Evolutionary conservation across 768 basidiomycete genomes (phyloP).

Genomic region (Lactarius vividus): DNA sequence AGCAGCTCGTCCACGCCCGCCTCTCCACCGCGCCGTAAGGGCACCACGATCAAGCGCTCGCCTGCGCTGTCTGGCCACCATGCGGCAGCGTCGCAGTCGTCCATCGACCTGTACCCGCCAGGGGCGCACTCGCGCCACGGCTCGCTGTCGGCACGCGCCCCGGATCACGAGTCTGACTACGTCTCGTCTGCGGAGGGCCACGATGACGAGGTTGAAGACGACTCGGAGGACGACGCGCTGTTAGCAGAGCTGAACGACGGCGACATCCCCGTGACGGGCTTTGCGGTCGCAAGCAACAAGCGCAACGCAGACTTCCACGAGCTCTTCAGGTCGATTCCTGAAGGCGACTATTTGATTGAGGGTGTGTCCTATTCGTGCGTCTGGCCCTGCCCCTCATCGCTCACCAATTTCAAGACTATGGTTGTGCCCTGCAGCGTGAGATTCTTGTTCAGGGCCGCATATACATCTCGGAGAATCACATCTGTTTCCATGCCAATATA

Average conservation of each 20-base stretch:
- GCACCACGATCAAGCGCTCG: slow-evolving; percentile 14
- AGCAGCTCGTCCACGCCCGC: background rate
- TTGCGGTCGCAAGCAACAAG: slow-evolving; percentile 94
- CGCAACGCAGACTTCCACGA: slow-evolving; percentile 96
- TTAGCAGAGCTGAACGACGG: slow-evolving; percentile 50
- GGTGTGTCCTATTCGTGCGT: slow-evolving; percentile 49
- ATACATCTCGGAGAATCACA: slow-evolving; percentile 97
- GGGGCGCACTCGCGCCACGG: slow-evolving; percentile 30
- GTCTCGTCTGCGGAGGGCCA: slow-evolving; percentile 26
- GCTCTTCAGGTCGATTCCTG: slow-evolving; percentile 82
- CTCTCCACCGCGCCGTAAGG: slow-evolving; percentile 13
- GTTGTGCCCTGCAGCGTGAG: slow-evolving; percentile 94
- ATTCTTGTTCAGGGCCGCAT: slow-evolving; percentile 94
- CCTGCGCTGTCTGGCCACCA: slow-evolving; percentile 18
- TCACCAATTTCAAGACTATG: slow-evolving; percentile 69
- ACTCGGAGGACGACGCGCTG: slow-evolving; percentile 32
- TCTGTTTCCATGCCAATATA: slow-evolving; percentile 99
- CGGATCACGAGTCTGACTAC: slow-evolving; percentile 30
- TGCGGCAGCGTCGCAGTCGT: slow-evolving; percentile 20
- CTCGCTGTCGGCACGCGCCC: slow-evolving; percentile 28
- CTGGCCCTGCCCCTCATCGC: background rate
- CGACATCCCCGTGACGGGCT: slow-evolving; percentile 91
- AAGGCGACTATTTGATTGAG: slow-evolving; percentile 97
- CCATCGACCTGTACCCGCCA: slow-evolving; percentile 27
- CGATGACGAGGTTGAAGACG: slow-evolving; percentile 34